Conservation (phyloP, 2,329 filamentous ascomycete species). For the Botrytis elliptica region DNA sequence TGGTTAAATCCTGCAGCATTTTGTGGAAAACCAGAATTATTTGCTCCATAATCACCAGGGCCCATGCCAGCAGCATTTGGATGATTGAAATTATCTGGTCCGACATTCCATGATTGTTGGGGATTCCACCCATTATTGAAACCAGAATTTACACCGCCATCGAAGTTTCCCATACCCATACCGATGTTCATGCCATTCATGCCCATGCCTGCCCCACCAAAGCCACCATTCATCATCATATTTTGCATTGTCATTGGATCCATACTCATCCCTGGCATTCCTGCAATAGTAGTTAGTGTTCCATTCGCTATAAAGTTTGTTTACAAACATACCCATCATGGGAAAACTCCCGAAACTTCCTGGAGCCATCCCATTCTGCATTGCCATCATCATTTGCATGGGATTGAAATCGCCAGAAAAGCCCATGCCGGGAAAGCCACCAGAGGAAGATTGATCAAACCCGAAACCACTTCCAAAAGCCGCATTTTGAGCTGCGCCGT, state of each 20-base stretch:
- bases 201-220: conserved; percentile 72
- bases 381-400: conserved; percentile 76
- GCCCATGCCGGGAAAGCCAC: conserved; percentile 47
- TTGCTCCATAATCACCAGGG: conserved; percentile 76
- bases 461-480: conserved; percentile 42
- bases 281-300: conserved; percentile 23
- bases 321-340: conserved; percentile 81
- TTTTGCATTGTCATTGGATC: conserved; percentile 73
- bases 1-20: conserved; percentile 70
- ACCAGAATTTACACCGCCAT: conserved; percentile 59
- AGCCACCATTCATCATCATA: conserved; percentile 77
- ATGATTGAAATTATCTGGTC: conserved; percentile 87
- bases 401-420: conserved; percentile 64
- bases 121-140: conserved; percentile 78
- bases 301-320: neutral
- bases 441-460: conserved; percentile 42
- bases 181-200: conserved; percentile 81
- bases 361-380: conserved; percentile 66
- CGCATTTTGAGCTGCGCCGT: conserved; percentile 24
- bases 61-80: conserved; percentile 77
- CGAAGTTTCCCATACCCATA: conserved; percentile 64
- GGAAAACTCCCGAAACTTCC: conserved; percentile 59
- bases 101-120: conserved; percentile 78
- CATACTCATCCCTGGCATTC: conserved; percentile 81
- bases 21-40: conserved; percentile 66